These are phyloP conservation scores for Neurospora cerealis DNA, from an alignment of 495 filamentous ascomycete species.

Conservation along the genomic window DNA sequence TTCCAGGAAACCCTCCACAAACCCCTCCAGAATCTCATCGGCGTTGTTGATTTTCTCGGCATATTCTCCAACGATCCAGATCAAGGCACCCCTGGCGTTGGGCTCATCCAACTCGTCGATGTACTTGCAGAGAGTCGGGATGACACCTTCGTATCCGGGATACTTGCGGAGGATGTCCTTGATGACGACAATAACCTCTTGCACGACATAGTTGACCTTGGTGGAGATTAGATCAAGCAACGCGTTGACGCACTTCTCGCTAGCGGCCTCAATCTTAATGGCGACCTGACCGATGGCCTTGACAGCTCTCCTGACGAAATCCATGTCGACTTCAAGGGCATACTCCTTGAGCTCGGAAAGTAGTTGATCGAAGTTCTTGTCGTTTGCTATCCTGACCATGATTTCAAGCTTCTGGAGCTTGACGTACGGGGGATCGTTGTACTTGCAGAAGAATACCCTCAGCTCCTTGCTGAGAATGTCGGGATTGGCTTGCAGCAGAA, in stretches of 20 bases:
- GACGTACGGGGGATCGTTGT: slow-evolving; percentile 99
- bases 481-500: slow-evolving; percentile 87
- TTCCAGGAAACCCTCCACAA: slow-evolving; percentile 84
- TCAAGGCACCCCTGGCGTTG: slow-evolving; percentile 99
- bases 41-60: slow-evolving; percentile 94
- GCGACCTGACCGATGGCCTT: slow-evolving; percentile 96
- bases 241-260: slow-evolving; percentile 81
- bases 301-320: slow-evolving; percentile 96
- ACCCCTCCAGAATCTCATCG: slow-evolving; percentile 88
- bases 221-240: slow-evolving; percentile 89
- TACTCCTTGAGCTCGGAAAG: slow-evolving; percentile 94
- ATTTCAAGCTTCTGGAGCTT: slow-evolving; percentile 98
- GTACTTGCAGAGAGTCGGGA: slow-evolving; percentile 88
- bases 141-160: slow-evolving; percentile 96
- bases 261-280: slow-evolving; percentile 96
- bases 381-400: slow-evolving; percentile 97
- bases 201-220: slow-evolving; percentile 99
- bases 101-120: slow-evolving; percentile 95
- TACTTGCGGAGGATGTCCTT: slow-evolving; percentile 99
- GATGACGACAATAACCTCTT: slow-evolving; percentile 99
- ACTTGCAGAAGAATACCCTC: slow-evolving; percentile 99
- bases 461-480: slow-evolving; percentile 96
- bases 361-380: slow-evolving; percentile 93
- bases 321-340: slow-evolving; percentile 96
- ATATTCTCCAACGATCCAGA: slow-evolving; percentile 99